Percentiles rank a stretch among this genome's conserved stretches.
Conservation (phyloP, 495 filamentous ascomycete species). For the Lasiosphaeria hispida region DNA sequence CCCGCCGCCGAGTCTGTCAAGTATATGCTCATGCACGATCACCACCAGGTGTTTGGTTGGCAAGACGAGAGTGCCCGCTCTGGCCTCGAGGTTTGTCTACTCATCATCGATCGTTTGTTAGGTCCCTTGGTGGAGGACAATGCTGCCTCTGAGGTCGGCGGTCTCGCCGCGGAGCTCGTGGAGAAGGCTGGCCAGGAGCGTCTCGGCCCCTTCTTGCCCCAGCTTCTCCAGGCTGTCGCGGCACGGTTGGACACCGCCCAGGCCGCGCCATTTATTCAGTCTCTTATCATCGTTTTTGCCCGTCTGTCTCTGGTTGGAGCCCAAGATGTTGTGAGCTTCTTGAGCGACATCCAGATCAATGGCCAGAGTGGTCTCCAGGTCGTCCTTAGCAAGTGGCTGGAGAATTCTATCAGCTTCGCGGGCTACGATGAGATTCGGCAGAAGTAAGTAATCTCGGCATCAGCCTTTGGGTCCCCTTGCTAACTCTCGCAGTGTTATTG, state of each 20-base stretch:
- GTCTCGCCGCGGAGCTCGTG: slow-evolving; percentile 89
- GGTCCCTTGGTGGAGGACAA: slow-evolving; percentile 79
- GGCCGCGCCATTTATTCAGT: slow-evolving; percentile 80
- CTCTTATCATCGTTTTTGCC: slow-evolving; percentile 91
- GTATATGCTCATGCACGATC: slow-evolving; percentile 82
- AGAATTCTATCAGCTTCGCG: slow-evolving; percentile 92
- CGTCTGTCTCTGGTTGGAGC: slow-evolving; percentile 80
- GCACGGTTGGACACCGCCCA: slow-evolving; percentile 75
- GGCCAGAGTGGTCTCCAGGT: slow-evolving; percentile 76
- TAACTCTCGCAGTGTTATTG: slow-evolving; percentile 68
- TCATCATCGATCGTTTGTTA: slow-evolving; percentile 92
- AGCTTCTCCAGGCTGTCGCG: slow-evolving; percentile 91
- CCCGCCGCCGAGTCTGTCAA: slow-evolving; percentile 84
- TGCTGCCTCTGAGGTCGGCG: slow-evolving; percentile 92
- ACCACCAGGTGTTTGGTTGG: slow-evolving; percentile 82
- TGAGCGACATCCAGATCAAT: slow-evolving; percentile 75
- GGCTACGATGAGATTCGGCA: slow-evolving; percentile 96
- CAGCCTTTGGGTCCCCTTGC: slow-evolving; percentile 8
- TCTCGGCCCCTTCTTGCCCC: slow-evolving; percentile 82
- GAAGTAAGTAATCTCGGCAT: slow-evolving; percentile 58
- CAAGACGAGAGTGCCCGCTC: slow-evolving; percentile 70
- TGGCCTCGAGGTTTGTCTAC: slow-evolving; percentile 81
- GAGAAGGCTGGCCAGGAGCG: slow-evolving; percentile 88
- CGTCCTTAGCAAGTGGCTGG: slow-evolving; percentile 91
- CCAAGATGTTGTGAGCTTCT: slow-evolving; percentile 86